A percentile compares a stretch with the other conserved stretches of the same genome.
These are phyloP conservation scores for Cordia subcordata DNA, from an alignment of 257 asterid species.

Conservation along the genomic window DNA sequence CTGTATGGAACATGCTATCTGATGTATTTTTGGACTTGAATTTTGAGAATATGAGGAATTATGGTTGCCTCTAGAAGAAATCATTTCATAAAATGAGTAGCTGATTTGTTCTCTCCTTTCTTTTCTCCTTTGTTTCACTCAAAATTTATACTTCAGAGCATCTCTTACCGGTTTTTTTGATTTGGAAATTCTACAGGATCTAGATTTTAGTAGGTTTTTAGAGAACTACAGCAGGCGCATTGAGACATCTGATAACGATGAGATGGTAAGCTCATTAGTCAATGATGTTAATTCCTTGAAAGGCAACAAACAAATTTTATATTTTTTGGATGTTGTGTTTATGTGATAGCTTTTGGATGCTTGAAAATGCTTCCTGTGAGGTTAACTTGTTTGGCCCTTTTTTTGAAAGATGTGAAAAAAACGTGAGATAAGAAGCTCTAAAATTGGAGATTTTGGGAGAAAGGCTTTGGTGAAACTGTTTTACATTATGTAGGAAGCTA, in stretches of 20 bases:
- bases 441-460: too few species aligned
- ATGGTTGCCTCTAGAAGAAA: too few species aligned
- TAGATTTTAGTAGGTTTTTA: constrained; percentile 61
- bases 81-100: too few species aligned
- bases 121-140: not conserved
- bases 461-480: too few species aligned
- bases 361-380: too few species aligned
- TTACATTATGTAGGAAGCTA: too few species aligned
- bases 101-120: not conserved
- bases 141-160: too few species aligned
- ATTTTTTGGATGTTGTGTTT: constrained; percentile 6
- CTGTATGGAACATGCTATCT: not conserved
- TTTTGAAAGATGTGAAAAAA: too few species aligned
- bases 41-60: too few species aligned
- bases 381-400: too few species aligned
- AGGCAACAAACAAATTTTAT: not conserved
- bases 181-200: constrained; percentile 48
- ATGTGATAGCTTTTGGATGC: not conserved
- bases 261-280: constrained; percentile 45
- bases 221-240: constrained; percentile 41
- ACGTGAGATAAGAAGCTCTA: too few species aligned
- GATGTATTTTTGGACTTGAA: too few species aligned
- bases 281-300: not conserved
- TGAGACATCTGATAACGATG: constrained; percentile 39
- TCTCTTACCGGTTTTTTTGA: not conserved